These are phyloP conservation scores for Teunomyces tritomae DNA, from an alignment of 805 yeast species.

Conservation along the genomic window DNA sequence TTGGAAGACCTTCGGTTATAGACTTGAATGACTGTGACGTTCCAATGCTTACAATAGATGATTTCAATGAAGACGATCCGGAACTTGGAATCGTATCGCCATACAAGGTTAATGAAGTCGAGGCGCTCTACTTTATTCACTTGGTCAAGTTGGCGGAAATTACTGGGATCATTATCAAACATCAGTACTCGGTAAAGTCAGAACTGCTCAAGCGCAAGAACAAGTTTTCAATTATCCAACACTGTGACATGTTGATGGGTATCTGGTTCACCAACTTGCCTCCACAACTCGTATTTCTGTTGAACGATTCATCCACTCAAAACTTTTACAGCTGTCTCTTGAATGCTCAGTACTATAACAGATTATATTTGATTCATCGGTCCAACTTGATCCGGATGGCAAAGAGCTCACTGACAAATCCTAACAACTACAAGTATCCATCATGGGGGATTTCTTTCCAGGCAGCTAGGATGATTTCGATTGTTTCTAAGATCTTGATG, in stretches of 20 bases:
- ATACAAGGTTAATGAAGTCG: conserved; percentile 46
- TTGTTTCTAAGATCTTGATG: conserved; percentile 55
- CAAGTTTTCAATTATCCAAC: conserved; percentile 49
- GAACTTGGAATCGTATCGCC: conserved; percentile 34
- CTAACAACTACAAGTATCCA: conserved; percentile 52
- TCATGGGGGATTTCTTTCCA: conserved; percentile 83
- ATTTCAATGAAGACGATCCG: conserved; percentile 55
- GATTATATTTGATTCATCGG: conserved; percentile 69
- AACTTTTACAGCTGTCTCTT: conserved; percentile 56
- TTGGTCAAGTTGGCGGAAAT: conserved; percentile 66
- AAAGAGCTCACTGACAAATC: conserved; percentile 35
- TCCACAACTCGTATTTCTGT: conserved; percentile 56
- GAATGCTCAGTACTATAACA: conserved; percentile 68
- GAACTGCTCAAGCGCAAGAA: conserved; percentile 48
- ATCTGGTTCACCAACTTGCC: conserved; percentile 73
- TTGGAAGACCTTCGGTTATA: conserved; percentile 69
- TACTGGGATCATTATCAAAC: conserved; percentile 63
- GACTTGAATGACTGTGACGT: conserved; percentile 75
- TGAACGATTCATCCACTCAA: conserved; percentile 52
- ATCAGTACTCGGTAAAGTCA: conserved; percentile 69
- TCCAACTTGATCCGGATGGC: conserved; percentile 59
- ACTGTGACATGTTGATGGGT: conserved; percentile 75
- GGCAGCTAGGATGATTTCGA: conserved; percentile 73
- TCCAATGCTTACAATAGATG: conserved; percentile 65
- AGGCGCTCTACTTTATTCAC: conserved; percentile 59